Evolutionary conservation across 2,329 filamentous ascomycete species (phyloP), one percentile per base, ranked within the genome.

Genomic region (Colletotrichum magnum): DNA sequence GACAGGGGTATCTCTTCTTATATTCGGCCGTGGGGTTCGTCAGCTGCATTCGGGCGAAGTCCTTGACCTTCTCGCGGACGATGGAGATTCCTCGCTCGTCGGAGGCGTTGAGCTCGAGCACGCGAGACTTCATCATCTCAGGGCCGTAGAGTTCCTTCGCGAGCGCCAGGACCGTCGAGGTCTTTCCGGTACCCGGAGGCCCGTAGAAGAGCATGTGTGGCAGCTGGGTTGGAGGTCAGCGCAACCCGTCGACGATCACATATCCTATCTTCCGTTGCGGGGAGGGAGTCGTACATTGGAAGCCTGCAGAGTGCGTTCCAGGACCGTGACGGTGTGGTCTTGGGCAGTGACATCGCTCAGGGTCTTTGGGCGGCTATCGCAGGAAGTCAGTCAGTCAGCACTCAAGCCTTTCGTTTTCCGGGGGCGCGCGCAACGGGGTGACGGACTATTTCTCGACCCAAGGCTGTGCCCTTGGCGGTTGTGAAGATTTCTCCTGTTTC

Each of bases 141-240:
- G 96, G 96, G 1, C 96, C 97, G 83, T 97, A 99, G 70, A 99
- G 92, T 78, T 98, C 95, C 82, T 98, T 98, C 64, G 96, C 95
- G 36, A 99, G 91, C 2, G 97, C 97, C 72, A 99, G 93, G 75
- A 99, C 94, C 0, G 97, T 99, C 2, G 94, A 97, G 1, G 96
- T 99, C 85, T 99, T 99, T 74, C 96, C 96, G 0, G 96, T 99
- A 50, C 96, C 96, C 0, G 96, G 97, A 0, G 97, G 96, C 4
- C 96, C 96, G 79, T 99, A 99, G 87, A 98, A 98, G 76, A 99
- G 93, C 94, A 99, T 98, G 82, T 99, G 97, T 3, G 96, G 96
- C 47, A 99, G 92, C 90, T 93, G 72, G 32, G 26, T 16, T 16
- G 16, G 39, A 39, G 7, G 72, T 74, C 56, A 64, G 59, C 10